A percentile compares a stretch with the other conserved stretches of the same genome.
phyloP scores from a whole-genome alignment of 306 rosid genomes.

The Malus sylvestris region DNA sequence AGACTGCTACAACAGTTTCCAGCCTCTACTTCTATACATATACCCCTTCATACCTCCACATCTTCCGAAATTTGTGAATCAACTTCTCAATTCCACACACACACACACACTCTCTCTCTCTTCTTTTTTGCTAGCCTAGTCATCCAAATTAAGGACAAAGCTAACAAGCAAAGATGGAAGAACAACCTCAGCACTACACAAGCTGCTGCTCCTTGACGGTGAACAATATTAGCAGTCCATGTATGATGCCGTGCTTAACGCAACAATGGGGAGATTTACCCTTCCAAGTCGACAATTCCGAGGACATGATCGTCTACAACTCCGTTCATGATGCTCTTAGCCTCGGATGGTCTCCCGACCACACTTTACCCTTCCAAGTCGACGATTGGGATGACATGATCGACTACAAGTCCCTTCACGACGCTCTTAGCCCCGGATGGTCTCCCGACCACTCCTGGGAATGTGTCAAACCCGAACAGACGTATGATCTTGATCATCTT shows the following conservation, averaged over 20 bases:
- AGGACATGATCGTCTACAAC: constrained; percentile 45
- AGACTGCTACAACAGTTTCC: neutral
- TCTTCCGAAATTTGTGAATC: neutral
- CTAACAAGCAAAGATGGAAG: neutral
- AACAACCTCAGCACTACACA: neutral
- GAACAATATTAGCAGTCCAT: neutral
- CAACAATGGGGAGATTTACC: constrained; percentile 49
- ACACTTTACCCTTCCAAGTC: constrained; percentile 31
- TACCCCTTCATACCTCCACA: neutral
- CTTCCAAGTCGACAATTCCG: constrained; percentile 33
- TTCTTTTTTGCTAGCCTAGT: neutral
- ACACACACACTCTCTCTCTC: neutral
- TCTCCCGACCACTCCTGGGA: constrained; percentile 24
- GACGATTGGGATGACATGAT: constrained; percentile 49
- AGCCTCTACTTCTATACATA: neutral
- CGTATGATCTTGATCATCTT: neutral
- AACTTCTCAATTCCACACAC: neutral
- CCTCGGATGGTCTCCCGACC: constrained; percentile 36
- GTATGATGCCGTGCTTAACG: constrained; percentile 5
- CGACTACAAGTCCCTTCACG: constrained; percentile 30
- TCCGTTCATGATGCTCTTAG: constrained; percentile 33
- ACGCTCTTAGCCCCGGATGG: constrained; percentile 38
- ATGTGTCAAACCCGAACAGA: neutral
- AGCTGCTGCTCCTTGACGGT: neutral
- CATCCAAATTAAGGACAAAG: neutral